phyloP scores from a whole-genome alignment of 805 yeast species.

The Nematodospora valgi region DNA sequence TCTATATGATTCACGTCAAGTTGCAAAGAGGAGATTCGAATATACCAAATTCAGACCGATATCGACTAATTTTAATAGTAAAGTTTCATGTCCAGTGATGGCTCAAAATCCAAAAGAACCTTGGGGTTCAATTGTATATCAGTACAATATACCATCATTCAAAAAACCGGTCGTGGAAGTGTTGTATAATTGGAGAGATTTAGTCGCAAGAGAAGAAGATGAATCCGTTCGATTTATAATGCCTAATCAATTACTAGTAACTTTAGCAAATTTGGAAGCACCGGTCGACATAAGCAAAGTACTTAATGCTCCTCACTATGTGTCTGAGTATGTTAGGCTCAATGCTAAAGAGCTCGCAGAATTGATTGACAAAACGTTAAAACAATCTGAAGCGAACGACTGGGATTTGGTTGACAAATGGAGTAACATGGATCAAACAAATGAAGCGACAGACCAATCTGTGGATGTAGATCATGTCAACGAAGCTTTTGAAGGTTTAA shows the following conservation, averaged over 20 bases:
- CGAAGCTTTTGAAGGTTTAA: slow-evolving; percentile 5
- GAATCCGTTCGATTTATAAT: slow-evolving; percentile 81
- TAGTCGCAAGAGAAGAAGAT: slow-evolving; percentile 67
- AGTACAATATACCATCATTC: slow-evolving; percentile 58
- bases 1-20: slow-evolving; percentile 69
- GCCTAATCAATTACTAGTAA: slow-evolving; percentile 74
- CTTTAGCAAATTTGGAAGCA: slow-evolving; percentile 47
- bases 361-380: slow-evolving; percentile 46
- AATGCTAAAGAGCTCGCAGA: slow-evolving; percentile 56
- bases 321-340: slow-evolving; percentile 55
- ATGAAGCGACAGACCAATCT: background rate
- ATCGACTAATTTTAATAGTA: slow-evolving; percentile 13
- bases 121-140: slow-evolving; percentile 59
- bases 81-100: slow-evolving; percentile 48
- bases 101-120: slow-evolving; percentile 53
- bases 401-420: slow-evolving; percentile 32
- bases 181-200: slow-evolving; percentile 82
- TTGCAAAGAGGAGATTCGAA: slow-evolving; percentile 80
- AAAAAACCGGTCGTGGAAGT: slow-evolving; percentile 55
- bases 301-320: slow-evolving; percentile 41
- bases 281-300: slow-evolving; percentile 63
- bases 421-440: slow-evolving; percentile 9
- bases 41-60: slow-evolving; percentile 62
- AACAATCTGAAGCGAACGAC: slow-evolving; percentile 33
- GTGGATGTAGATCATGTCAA: slow-evolving; percentile 4